phyloP scores from a whole-genome alignment of 2,329 filamentous ascomycete species.

The Talaromyces sp. region DNA sequence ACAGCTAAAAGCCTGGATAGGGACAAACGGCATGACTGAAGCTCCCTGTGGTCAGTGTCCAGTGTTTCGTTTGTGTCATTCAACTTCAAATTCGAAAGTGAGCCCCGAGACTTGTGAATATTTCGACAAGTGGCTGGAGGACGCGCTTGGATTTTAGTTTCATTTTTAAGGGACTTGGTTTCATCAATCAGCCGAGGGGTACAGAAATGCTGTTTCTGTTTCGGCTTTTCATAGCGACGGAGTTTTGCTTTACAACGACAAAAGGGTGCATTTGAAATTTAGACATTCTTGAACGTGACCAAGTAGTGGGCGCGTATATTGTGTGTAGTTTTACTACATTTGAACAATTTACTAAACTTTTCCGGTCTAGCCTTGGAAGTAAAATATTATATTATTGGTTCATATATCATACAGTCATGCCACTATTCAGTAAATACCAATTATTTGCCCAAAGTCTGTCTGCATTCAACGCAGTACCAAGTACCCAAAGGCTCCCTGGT shows the following conservation, averaged over 20 bases:
- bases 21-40: slow-evolving; percentile 75
- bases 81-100: slow-evolving; percentile 85
- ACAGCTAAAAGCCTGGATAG: slow-evolving; percentile 34
- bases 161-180: not conserved
- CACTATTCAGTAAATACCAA: not conserved
- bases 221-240: slow-evolving; percentile 1
- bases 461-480: slow-evolving; percentile 54
- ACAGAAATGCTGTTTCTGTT: slow-evolving; percentile 5
- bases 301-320: not conserved
- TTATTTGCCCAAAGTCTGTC: slow-evolving; percentile 35
- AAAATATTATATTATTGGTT: not conserved
- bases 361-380: not conserved
- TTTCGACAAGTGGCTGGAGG: slow-evolving; percentile 74
- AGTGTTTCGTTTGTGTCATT: slow-evolving; percentile 86
- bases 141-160: slow-evolving; percentile 30
- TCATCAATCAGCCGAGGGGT: not conserved
- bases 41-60: slow-evolving; percentile 88
- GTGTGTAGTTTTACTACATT: not conserved
- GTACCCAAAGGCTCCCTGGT: slow-evolving; percentile 55
- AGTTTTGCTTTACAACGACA: not conserved
- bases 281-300: not conserved
- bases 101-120: slow-evolving; percentile 88
- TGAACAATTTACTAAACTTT: not conserved
- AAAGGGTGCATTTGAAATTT: not conserved
- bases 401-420: not conserved